Evolutionary conservation across 208 protist genomes (phyloP), one percentile per base, ranked within the genome.

Genomic region (Acanthamoeba culbertsoni): DNA sequence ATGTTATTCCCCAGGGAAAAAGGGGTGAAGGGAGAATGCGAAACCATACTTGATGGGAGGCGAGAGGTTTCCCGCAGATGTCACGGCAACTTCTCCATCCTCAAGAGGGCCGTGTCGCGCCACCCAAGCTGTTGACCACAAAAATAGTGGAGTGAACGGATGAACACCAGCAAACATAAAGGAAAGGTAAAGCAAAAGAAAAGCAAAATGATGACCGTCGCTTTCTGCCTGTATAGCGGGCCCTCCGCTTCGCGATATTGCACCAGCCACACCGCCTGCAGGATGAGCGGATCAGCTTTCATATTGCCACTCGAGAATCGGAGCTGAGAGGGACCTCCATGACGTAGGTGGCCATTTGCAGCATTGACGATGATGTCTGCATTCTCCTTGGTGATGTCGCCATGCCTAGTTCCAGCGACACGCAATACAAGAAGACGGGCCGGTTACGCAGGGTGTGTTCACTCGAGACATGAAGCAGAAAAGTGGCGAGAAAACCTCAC

Each of bases 361-460:
- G 82, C 82, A 26, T 90, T 90, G 51, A 90, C 82, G 51, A 90
- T 90, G 18, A 65, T 53, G 35, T 68, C 82, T 14, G 82, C 0
- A 33, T 90, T 53, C 51, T 90, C 82, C 14, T 23, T 18, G n/a
- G 82, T 90, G 45, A 90, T 90, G 82, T 90, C 82, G n/a, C 82
- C 82, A 10, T 90, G 45, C 1, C 82, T 84, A n/a, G n/a, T n/a
- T n/a, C n/a, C n/a, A n/a, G n/a, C n/a, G n/a, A n/a, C n/a, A n/a
- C n/a, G n/a, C n/a, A n/a, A n/a, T n/a, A n/a, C n/a, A n/a, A n/a
- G n/a, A n/a, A n/a, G n/a, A n/a, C n/a, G n/a, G n/a, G n/a, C n/a
- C n/a, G n/a, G n/a, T n/a, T n/a, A n/a, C n/a, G n/a, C n/a, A n/a
- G n/a, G n/a, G n/a, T n/a, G n/a, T n/a, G n/a, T n/a, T n/a, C n/a